Evolutionary conservation across 2,329 filamentous ascomycete genomes (phyloP).

Genomic region (Thielaviopsis euricoi): DNA sequence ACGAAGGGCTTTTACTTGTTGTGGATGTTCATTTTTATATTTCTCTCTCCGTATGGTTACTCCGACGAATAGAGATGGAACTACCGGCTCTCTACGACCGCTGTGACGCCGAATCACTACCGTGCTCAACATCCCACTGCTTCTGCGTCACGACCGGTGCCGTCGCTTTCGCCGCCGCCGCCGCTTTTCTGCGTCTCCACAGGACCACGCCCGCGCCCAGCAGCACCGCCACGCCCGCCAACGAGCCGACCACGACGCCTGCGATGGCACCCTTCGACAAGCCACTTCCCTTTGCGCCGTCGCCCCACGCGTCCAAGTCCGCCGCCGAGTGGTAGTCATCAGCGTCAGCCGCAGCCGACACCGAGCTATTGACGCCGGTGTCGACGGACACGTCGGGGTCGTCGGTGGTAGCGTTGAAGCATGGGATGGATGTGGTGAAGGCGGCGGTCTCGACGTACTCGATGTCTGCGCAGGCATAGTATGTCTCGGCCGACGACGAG

Average conservation of each 20-base stretch:
- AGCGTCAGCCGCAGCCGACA: conserved; percentile 13
- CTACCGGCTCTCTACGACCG: background rate
- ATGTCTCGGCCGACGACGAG: conserved; percentile 27
- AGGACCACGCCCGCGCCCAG: conserved; percentile 44
- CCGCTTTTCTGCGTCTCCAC: conserved; percentile 17
- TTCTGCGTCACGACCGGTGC: conserved; percentile 3
- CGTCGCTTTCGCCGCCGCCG: background rate
- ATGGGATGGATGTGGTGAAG: conserved; percentile 21
- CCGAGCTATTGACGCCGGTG: conserved; percentile 12
- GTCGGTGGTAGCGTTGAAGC: conserved; percentile 27
- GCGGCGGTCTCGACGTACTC: conserved; percentile 22
- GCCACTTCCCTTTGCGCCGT: conserved; percentile 13
- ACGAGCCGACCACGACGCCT: conserved; percentile 54
- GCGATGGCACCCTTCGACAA: conserved; percentile 57
- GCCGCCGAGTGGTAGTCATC: conserved; percentile 12
- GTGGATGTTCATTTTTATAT: background rate
- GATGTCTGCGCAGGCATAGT: conserved; percentile 34
- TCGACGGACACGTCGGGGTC: conserved; percentile 15
- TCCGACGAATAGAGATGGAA: too few species aligned
- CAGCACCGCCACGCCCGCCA: conserved; percentile 45
- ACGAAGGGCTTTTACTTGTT: too few species aligned
- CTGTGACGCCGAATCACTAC: conserved; percentile 3
- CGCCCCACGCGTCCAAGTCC: background rate
- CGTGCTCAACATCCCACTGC: conserved; percentile 7
- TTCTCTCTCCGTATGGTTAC: too few species aligned